phyloP scores from a whole-genome alignment of 805 yeast genomes.

The Spathaspora boniae region DNA sequence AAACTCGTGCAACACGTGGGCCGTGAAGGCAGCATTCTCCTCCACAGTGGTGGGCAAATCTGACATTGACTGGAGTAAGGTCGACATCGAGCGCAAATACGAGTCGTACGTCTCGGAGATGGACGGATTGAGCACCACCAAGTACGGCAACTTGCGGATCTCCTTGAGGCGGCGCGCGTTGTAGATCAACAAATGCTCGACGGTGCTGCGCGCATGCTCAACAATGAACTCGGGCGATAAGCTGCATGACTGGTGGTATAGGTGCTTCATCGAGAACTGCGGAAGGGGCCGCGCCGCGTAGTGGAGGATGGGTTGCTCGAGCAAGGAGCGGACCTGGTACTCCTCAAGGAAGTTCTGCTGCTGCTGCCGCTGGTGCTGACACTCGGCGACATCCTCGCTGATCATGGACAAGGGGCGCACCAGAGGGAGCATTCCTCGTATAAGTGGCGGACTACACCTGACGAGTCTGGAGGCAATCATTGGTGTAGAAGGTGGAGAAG shows the following conservation, averaged over 20 bases:
- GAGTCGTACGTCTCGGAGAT: constrained; percentile 72
- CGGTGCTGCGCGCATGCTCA: constrained; percentile 51
- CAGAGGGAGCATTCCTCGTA: too few species aligned
- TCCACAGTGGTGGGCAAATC: constrained; percentile 42
- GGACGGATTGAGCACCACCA: constrained; percentile 82
- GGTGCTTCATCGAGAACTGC: constrained; percentile 47
- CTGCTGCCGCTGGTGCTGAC: constrained; percentile 22
- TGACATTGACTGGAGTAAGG: constrained; percentile 30
- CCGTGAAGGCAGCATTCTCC: constrained; percentile 53
- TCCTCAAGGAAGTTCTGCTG: constrained; percentile 44
- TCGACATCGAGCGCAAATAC: constrained; percentile 64
- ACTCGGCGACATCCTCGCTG: constrained; percentile 3
- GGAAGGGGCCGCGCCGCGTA: constrained; percentile 53
- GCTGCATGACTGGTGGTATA: constrained; percentile 40
- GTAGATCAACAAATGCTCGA: constrained; percentile 52
- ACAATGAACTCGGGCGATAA: constrained; percentile 37
- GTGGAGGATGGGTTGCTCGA: constrained; percentile 56
- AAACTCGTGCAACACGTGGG: constrained; percentile 49
- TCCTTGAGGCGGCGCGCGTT: constrained; percentile 71
- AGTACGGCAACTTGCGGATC: constrained; percentile 74
- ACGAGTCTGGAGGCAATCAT: too few species aligned
- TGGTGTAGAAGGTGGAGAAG: too few species aligned
- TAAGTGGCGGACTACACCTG: too few species aligned
- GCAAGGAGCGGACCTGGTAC: constrained; percentile 53
- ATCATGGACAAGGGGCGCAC: too few species aligned